A percentile compares a stretch with the other conserved stretches of the same genome.
Conservation (phyloP, 768 basidiomycete genomes). For the Chalciporus chontae region DNA sequence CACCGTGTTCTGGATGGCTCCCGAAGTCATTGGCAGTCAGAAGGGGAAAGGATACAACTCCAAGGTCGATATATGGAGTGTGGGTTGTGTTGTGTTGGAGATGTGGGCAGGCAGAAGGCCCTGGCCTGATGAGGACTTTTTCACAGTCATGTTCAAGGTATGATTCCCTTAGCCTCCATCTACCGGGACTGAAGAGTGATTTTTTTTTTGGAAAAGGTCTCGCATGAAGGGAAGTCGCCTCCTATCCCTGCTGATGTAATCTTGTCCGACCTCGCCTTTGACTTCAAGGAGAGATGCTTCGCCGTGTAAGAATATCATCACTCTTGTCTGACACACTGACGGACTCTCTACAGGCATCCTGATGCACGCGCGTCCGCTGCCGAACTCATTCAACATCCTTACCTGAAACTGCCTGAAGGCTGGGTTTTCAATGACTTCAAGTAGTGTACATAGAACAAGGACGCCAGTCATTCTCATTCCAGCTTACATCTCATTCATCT, state of each 20-base stretch:
- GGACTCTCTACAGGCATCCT: conserved; percentile 55
- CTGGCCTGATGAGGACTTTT: conserved; percentile 86
- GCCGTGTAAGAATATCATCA: conserved; percentile 60
- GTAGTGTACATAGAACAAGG: conserved; percentile 14
- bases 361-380: conserved; percentile 76
- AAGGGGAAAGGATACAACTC: conserved; percentile 86
- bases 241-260: conserved; percentile 84
- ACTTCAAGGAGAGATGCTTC: conserved; percentile 88
- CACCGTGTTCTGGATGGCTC: conserved; percentile 99
- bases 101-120: conserved; percentile 98
- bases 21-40: conserved; percentile 85
- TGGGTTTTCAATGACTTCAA: conserved; percentile 69
- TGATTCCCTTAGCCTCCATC: conserved; percentile 8
- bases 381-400: conserved; percentile 77
- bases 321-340: conserved; percentile 1
- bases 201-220: conserved; percentile 50
- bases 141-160: conserved; percentile 95
- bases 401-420: conserved; percentile 64
- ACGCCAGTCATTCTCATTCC: conserved; percentile 12
- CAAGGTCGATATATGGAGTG: conserved; percentile 98
- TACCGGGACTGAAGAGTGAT: neutral
- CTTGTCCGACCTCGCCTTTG: conserved; percentile 70
- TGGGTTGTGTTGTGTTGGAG: conserved; percentile 97
- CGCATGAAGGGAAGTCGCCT: conserved; percentile 79
- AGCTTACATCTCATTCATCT: conserved; percentile 27